Evolutionary conservation across 1,284 basidiomycete genomes (phyloP).

Genomic region (Melampsora medusae): DNA sequence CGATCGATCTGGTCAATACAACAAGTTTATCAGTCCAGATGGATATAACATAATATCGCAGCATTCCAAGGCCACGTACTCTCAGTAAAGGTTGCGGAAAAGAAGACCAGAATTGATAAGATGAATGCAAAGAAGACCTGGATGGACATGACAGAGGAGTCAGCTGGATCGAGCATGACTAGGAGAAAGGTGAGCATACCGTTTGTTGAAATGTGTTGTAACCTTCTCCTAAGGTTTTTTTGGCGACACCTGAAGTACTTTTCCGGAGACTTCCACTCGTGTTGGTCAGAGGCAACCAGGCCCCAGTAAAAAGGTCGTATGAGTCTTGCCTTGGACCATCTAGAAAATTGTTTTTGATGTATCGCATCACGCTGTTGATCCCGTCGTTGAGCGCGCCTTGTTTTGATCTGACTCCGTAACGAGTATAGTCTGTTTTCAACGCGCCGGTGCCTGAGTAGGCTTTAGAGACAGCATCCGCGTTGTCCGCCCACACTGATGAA

Average conservation of each 20-base stretch:
- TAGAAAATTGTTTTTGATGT: conserved; percentile 95
- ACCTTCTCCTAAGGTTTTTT: conserved; percentile 1
- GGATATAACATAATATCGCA: neutral
- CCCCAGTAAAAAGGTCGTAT: conserved; percentile 88
- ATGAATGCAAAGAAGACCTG: conserved; percentile 27
- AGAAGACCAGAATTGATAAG: conserved; percentile 19
- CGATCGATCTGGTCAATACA: conserved; percentile 17
- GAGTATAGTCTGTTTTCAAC: conserved; percentile 91
- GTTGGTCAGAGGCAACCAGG: conserved; percentile 60
- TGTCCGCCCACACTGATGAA: conserved; percentile 89
- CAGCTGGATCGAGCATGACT: neutral
- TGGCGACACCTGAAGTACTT: neutral
- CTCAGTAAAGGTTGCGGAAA: conserved; percentile 35
- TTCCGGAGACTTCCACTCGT: neutral
- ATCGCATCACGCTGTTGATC: conserved; percentile 78
- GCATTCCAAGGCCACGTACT: neutral
- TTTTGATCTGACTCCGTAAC: conserved; percentile 71
- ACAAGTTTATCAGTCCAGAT: neutral
- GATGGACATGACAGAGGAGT: neutral
- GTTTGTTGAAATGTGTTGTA: conserved; percentile 24
- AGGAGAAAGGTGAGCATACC: conserved; percentile 3
- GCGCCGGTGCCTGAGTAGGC: conserved; percentile 95
- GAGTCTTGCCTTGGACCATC: conserved; percentile 90
- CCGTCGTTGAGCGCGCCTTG: conserved; percentile 82
- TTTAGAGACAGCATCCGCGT: conserved; percentile 84